phyloP scores from a whole-genome alignment of 2,329 filamentous ascomycete genomes.

The Phyllosticta citrichinensis region DNA sequence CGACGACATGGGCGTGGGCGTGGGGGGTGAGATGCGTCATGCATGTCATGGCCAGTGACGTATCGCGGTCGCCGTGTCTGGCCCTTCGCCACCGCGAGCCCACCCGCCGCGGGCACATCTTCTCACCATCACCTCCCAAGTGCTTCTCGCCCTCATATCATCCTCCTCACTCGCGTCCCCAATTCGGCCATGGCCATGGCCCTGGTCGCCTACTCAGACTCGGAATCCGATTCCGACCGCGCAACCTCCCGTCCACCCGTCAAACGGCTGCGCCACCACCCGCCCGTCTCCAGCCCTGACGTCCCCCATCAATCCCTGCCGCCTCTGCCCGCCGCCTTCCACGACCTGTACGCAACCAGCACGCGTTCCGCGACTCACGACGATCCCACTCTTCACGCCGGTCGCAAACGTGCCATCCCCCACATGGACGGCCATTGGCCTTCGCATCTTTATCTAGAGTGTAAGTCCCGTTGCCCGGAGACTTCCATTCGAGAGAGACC shows the following conservation, averaged over 20 bases:
- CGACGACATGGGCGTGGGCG: neutral
- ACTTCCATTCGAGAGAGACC: neutral
- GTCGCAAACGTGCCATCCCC: conserved; percentile 69
- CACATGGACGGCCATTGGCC: conserved; percentile 90
- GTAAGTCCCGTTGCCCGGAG: conserved; percentile 40
- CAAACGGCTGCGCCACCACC: neutral
- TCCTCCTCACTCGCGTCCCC: neutral
- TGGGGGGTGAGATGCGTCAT: too few species aligned
- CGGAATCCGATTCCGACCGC: conserved; percentile 24
- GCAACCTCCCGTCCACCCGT: neutral
- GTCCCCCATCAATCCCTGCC: conserved; percentile 33
- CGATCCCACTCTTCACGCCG: conserved; percentile 75
- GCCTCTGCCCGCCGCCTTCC: conserved; percentile 70
- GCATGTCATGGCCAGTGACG: neutral
- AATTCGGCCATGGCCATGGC: conserved; percentile 17
- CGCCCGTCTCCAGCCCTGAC: conserved; percentile 1
- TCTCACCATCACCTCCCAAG: too few species aligned
- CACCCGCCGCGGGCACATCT: too few species aligned
- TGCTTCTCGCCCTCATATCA: neutral
- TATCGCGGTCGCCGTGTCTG: too few species aligned
- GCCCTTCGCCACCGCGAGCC: too few species aligned
- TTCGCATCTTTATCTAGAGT: conserved; percentile 85
- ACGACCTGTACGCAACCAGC: conserved; percentile 79
- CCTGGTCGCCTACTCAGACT: conserved; percentile 54
- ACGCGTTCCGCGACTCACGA: conserved; percentile 69